A percentile compares a stretch with the other conserved stretches of the same genome.
phyloP scores from a whole-genome alignment of 2,329 filamentous ascomycete genomes.

The Sordariomycetes sp. region DNA sequence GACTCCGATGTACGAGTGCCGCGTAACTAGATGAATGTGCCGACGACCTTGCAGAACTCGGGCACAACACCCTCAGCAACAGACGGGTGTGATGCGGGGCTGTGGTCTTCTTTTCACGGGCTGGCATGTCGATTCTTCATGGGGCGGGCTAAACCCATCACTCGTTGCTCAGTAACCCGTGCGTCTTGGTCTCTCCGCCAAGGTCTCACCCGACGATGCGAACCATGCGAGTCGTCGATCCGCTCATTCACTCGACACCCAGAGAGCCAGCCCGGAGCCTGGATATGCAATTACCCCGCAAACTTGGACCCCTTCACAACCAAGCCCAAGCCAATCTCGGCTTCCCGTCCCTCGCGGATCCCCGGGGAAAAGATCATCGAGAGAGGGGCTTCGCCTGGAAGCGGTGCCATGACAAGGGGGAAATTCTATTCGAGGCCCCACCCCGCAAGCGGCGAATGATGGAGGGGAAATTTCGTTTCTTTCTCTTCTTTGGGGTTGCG shows the following conservation, averaged over 20 bases:
- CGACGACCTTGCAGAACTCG: too few relatives aligned
- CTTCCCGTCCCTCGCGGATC: background rate
- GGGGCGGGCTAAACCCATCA: background rate
- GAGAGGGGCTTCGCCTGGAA: background rate
- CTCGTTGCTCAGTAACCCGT: background rate
- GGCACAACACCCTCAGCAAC: too few relatives aligned
- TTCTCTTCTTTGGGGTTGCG: background rate
- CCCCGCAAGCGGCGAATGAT: background rate
- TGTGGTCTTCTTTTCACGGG: background rate
- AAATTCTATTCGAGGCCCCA: background rate
- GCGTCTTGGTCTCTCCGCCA: background rate
- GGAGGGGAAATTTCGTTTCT: background rate
- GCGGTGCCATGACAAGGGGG: background rate
- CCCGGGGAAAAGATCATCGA: background rate
- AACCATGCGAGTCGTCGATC: background rate
- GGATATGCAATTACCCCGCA: too few relatives aligned
- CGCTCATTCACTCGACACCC: background rate
- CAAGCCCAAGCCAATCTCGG: too few relatives aligned
- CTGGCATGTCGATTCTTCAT: background rate
- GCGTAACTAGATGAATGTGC: too few relatives aligned
- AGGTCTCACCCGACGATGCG: background rate
- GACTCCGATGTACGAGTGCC: too few relatives aligned
- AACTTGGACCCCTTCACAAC: too few relatives aligned
- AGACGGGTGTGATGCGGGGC: too few relatives aligned
- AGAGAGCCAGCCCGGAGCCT: too few relatives aligned